Percentiles rank a stretch among this genome's conserved stretches.
phyloP scores from a whole-genome alignment of 768 basidiomycete genomes.

The Lactifluus echinatus region DNA sequence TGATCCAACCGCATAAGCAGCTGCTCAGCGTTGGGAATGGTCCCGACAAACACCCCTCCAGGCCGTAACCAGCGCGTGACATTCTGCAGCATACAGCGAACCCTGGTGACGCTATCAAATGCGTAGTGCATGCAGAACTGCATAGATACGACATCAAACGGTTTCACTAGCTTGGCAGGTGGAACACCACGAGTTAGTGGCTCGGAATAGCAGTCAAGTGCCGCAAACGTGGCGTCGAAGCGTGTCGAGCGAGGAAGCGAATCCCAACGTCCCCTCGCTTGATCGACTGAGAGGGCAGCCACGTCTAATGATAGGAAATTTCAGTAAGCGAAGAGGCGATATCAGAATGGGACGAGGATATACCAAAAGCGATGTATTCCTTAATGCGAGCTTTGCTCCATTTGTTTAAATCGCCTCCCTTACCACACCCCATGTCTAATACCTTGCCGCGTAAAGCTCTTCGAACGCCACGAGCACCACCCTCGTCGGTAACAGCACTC shows the following conservation, averaged over 20 bases:
- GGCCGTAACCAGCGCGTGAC: conserved; percentile 68
- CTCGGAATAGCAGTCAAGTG: conserved; percentile 82
- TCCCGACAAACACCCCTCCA: conserved; percentile 95
- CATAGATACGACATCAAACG: conserved; percentile 95
- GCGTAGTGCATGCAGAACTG: conserved; percentile 99
- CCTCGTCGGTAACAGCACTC: conserved; percentile 15
- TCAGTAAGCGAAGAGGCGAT: conserved; percentile 1
- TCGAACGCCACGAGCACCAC: conserved; percentile 25
- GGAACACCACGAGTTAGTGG: conserved; percentile 63
- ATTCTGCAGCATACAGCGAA: conserved; percentile 87
- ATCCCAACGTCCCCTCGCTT: conserved; percentile 70
- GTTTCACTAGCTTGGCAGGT: conserved; percentile 46
- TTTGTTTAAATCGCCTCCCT: conserved; percentile 94
- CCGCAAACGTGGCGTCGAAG: conserved; percentile 75
- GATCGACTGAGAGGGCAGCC: conserved; percentile 78
- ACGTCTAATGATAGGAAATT: conserved; percentile 51
- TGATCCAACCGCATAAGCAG: conserved; percentile 66
- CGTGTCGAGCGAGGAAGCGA: conserved; percentile 39
- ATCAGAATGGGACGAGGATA: conserved; percentile 22
- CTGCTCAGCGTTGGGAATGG: conserved; percentile 82
- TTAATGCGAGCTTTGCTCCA: conserved; percentile 82
- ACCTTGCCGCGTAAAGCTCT: conserved; percentile 54
- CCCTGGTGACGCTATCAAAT: conserved; percentile 84
- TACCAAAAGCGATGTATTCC: conserved; percentile 79
- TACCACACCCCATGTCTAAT: conserved; percentile 97